Evolutionary conservation across 2,329 filamentous ascomycete species (phyloP), one percentile per base, ranked within the genome.

Genomic region (Cladosporium sp.): DNA sequence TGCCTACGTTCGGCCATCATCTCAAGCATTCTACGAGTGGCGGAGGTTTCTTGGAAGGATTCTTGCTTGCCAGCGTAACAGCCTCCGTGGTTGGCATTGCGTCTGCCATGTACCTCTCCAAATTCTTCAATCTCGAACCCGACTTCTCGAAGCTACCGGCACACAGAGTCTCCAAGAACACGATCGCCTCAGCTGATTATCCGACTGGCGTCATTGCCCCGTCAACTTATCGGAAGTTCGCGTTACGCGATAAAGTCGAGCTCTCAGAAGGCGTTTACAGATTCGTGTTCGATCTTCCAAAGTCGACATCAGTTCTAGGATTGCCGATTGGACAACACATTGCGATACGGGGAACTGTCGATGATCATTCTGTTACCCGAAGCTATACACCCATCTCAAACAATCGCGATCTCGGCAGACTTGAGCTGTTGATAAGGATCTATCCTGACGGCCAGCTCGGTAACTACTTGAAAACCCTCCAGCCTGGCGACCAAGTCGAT

Each of bases 391-490:
- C 71, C 1, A 67, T 69, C 7, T 72, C 71, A 12, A 71, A 86
- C 59, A 71, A 73, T 55, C 51, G 49, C 3, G 71, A 73, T 70
- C 78, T 75, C 0, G 85, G 85, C 34, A 70, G 75, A 2, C 73
- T 87, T 1, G 82, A 85, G 67, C 77, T 87, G 2, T 76, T 86
- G 34, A 78, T 87, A 72, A 83, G 82, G 66, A 75, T 80, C 47
- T 87, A 87, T 69, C 79, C 82, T 0, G 77, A 84, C 55, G 85
- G 85, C 32, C 74, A 78, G 41, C 41, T 73, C 14, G 80, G 79
- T 1, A 75, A 77, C 15, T 84, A 86, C 71, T 79, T 87, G 1
- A 74, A 78, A 51, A 28, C 10, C n/a, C 78, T 87, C 2, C 65
- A 80, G 0, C 66, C 83, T 8, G 84, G 84, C 15, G 83, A 86